These are phyloP conservation scores for Diaporthe ampelina DNA, from an alignment of 2,329 filamentous ascomycete genomes.

Conservation along the genomic window DNA sequence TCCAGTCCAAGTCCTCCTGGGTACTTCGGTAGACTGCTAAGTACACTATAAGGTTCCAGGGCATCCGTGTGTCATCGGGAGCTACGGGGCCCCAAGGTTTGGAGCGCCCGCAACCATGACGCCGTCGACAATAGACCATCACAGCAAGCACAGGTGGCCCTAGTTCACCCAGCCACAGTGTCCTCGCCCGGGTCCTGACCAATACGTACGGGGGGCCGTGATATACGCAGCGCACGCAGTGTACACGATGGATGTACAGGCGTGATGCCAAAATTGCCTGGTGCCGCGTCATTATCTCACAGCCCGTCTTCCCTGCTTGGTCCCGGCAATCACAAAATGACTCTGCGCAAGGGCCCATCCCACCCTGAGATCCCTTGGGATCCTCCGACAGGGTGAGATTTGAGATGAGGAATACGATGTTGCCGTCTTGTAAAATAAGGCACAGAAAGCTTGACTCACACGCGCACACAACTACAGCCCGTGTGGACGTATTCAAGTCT, in stretches of 20 bases:
- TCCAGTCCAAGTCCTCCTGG: no score
- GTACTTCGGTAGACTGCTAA: no score
- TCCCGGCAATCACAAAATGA: constrained; percentile 14
- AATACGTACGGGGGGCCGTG: no score
- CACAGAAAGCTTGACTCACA: no score
- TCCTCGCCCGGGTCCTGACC: no score
- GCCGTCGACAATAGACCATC: constrained; percentile 18
- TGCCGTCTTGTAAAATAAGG: not conserved
- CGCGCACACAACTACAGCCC: no score
- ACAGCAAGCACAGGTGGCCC: not conserved
- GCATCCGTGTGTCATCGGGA: constrained; percentile 18
- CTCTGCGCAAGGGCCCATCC: constrained; percentile 19
- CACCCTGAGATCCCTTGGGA: constrained; percentile 5
- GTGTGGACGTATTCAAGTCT: no score
- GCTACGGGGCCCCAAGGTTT: constrained; percentile 10
- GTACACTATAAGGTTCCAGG: not conserved
- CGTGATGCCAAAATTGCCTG: not conserved
- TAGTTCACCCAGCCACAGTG: not conserved
- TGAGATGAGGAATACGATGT: constrained; percentile 26
- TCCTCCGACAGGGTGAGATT: constrained; percentile 23
- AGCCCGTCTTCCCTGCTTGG: constrained; percentile 11
- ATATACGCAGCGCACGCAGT: no score
- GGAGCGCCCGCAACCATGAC: not conserved
- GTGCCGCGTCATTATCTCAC: not conserved
- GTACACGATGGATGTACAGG: not conserved